Base-by-base conservation (phyloP, 192 early-diverging fungal species). In the Coemansia sp. region DNA sequence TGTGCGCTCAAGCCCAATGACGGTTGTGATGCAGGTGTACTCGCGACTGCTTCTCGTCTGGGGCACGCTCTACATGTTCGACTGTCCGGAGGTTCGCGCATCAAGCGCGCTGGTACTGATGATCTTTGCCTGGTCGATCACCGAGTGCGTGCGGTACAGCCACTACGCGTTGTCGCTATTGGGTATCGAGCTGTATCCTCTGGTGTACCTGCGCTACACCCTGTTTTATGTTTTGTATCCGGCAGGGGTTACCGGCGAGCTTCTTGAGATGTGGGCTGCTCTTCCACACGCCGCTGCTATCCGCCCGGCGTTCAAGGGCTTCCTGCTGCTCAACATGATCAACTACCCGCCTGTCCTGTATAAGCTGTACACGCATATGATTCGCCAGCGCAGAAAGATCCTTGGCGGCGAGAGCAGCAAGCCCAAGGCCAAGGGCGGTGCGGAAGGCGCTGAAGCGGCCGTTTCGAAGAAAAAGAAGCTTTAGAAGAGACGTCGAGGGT, bases 161-260 rank as follows among this genome's bases (percentile, higher is more conserved):
- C 95, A 88, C 83, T 98, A 97, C 75, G 85, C 85, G 6, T 69
- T 90, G 49, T 85, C 86, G 60, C 78, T 95, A 47, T 56, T 90
- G 7, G 84, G 85, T 28, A 67, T 76, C 29, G 84, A 88, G 8
- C 55, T 68, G 13, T 61, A 65, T 1, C 49, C 57, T 19, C 58
- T 69, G 60, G 56, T 64, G 18, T 65, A 75, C 48, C 62, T 62
- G 66, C 88, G 96, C 64, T 98, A 98, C 81, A 95, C 88, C 57
- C 91, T 95, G 71, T 98, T 98, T 82, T 93, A 86, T 64, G 77
- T 95, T 23, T 83, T 98, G 29, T 98, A 98, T 72, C 96, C 96
- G 25, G 56, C 88, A 13, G 96, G 96, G 55, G 94, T 94, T 28
- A 81, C 83, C 49, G 88, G 88, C 39, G 96, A 98, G 82, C 78